phyloP scores from a whole-genome alignment of 768 basidiomycete species.

The Podaxis sp. region DNA sequence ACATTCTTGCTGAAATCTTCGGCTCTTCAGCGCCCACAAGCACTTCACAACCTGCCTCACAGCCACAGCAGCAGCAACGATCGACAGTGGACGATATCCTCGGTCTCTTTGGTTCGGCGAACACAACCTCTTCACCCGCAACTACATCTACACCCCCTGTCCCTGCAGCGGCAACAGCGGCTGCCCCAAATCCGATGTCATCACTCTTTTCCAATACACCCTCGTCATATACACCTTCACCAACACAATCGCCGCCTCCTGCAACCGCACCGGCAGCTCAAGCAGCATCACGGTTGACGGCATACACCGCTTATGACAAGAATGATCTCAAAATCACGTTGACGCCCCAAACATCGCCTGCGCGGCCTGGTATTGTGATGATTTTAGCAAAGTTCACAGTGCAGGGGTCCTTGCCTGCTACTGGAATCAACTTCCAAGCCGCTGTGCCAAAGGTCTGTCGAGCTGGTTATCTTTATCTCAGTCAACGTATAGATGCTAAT shows the following conservation, averaged over 20 bases:
- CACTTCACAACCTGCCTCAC: conserved; percentile 31
- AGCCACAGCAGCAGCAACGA: conserved; percentile 44
- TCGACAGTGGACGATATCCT: conserved; percentile 86
- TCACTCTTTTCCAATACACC: conserved; percentile 16
- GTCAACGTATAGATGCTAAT: conserved; percentile 1
- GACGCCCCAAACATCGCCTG: conserved; percentile 77
- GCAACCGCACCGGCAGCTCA: conserved; percentile 32
- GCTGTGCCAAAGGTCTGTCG: conserved; percentile 85
- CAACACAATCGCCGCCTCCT: conserved; percentile 14
- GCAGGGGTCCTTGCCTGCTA: conserved; percentile 44
- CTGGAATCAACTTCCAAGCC: conserved; percentile 88
- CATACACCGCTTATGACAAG: conserved; percentile 90
- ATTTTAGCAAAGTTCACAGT: conserved; percentile 86
- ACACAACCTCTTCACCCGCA: conserved; percentile 30
- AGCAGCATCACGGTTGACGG: conserved; percentile 50
- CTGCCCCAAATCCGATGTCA: conserved; percentile 14
- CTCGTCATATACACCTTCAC: conserved; percentile 15
- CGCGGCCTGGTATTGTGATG: conserved; percentile 86
- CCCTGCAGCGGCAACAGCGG: background rate
- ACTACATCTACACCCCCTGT: conserved; percentile 24
- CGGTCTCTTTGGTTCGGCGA: conserved; percentile 69
- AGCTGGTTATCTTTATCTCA: conserved; percentile 4
- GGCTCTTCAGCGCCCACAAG: conserved; percentile 40
- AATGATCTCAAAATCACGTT: conserved; percentile 86
- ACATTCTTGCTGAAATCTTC: conserved; percentile 91